Conservation (phyloP, 2,329 filamentous ascomycete species). For the Aspergillus felis region DNA sequence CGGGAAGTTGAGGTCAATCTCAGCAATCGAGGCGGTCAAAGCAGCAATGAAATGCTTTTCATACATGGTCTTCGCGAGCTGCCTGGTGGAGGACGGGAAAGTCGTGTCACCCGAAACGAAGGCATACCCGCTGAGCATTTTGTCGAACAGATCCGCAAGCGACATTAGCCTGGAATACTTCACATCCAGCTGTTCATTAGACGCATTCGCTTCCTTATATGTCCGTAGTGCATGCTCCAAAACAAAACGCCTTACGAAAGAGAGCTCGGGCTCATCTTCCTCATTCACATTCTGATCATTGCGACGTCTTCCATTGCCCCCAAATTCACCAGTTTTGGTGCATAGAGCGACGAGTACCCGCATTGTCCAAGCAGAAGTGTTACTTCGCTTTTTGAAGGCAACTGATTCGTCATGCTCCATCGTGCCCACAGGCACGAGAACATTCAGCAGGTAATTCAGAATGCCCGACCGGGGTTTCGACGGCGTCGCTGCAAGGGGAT, state of each 20-base stretch:
- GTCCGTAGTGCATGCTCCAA: constrained; percentile 88
- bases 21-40: constrained; percentile 85
- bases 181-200: constrained; percentile 73
- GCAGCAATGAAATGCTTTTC: constrained; percentile 93
- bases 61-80: constrained; percentile 92
- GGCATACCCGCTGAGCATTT: constrained; percentile 80
- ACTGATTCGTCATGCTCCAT: constrained; percentile 71
- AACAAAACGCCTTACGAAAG: constrained; percentile 92
- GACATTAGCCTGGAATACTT: constrained; percentile 86
- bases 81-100: constrained; percentile 63
- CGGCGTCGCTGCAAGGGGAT: constrained; percentile 77
- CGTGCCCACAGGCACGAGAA: constrained; percentile 64
- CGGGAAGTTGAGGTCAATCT: constrained; percentile 92
- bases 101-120: constrained; percentile 52
- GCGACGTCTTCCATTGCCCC: constrained; percentile 56
- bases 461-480: constrained; percentile 91
- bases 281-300: constrained; percentile 31
- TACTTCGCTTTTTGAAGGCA: constrained; percentile 74
- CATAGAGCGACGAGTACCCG: constrained; percentile 83
- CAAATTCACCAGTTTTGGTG: constrained; percentile 77
- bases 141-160: constrained; percentile 85
- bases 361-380: constrained; percentile 82
- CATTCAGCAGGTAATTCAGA: constrained; percentile 87
- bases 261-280: constrained; percentile 51
- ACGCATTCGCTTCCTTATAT: constrained; percentile 80